A percentile compares a stretch with the other conserved stretches of the same genome.
phyloP scores from a whole-genome alignment of 202 grass and related monocot species.

The Zizania palustris region DNA sequence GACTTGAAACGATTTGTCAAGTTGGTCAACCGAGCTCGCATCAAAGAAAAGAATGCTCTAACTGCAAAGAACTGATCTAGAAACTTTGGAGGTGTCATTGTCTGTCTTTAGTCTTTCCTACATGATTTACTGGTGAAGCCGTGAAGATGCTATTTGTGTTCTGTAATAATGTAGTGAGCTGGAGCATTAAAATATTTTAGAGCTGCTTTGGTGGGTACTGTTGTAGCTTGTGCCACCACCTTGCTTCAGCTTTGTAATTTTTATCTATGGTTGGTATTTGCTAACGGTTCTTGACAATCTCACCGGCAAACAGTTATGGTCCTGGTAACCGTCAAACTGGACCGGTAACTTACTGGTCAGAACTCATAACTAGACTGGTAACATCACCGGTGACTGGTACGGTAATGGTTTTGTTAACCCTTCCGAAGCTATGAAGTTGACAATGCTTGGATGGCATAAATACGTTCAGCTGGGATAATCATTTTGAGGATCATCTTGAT shows the following conservation, averaged over 20 bases:
- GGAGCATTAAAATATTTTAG: not conserved
- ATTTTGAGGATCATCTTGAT: too few relatives aligned
- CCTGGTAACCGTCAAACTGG: too few relatives aligned
- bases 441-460: not conserved
- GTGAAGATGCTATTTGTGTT: not conserved
- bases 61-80: slow-evolving; percentile 73
- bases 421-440: not conserved
- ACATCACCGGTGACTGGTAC: too few relatives aligned
- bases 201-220: slow-evolving; percentile 6
- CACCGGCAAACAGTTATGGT: too few relatives aligned
- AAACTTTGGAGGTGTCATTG: not conserved
- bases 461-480: too few relatives aligned
- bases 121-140: not conserved
- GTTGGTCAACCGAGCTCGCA: slow-evolving; percentile 73
- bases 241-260: not conserved
- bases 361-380: too few relatives aligned
- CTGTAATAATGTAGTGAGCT: slow-evolving; percentile 29
- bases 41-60: slow-evolving; percentile 83
- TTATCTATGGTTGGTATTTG: not conserved
- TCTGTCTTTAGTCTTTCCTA: not conserved
- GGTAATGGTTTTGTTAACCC: too few relatives aligned
- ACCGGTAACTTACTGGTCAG: too few relatives aligned
- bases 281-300: too few relatives aligned
- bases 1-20: slow-evolving; percentile 84
- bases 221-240: not conserved